Evolutionary conservation across 495 filamentous ascomycete genomes (phyloP).

Genomic region (Saxispiralis lemnorum): DNA sequence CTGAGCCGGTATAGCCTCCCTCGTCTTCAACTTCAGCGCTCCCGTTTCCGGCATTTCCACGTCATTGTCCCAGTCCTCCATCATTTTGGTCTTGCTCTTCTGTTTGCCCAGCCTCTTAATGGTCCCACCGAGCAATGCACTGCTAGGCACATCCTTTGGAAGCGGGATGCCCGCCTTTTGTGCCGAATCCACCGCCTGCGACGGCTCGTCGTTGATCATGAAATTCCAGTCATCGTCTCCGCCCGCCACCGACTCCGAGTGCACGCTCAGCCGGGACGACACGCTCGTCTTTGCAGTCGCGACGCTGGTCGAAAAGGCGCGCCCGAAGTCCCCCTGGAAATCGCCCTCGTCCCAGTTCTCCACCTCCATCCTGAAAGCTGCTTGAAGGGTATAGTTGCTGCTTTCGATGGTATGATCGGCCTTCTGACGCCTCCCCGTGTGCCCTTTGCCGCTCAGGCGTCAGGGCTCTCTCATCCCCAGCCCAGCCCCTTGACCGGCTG

Average conservation of each 20-base stretch:
- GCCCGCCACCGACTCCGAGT: conserved; percentile 46
- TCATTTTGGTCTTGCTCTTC: conserved; percentile 49
- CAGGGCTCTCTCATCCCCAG: too few relatives aligned
- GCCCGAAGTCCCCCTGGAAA: conserved; percentile 39
- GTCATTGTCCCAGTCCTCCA: conserved; percentile 88
- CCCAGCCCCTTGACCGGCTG: too few relatives aligned
- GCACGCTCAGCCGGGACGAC: conserved; percentile 58
- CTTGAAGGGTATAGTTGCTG: too few relatives aligned
- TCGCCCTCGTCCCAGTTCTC: conserved; percentile 74
- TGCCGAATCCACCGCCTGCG: conserved; percentile 73
- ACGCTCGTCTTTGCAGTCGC: conserved; percentile 52
- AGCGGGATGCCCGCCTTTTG: conserved; percentile 82
- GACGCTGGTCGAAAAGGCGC: conserved; percentile 42
- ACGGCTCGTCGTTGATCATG: conserved; percentile 60
- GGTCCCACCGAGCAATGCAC: conserved; percentile 82
- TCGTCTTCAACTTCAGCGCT: conserved; percentile 26
- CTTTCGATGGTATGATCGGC: too few relatives aligned
- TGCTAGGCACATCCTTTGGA: conserved; percentile 72
- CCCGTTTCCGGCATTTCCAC: conserved; percentile 48
- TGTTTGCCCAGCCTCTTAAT: conserved; percentile 80
- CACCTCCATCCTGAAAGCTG: conserved; percentile 12
- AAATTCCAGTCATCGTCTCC: conserved; percentile 76
- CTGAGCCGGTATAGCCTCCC: conserved; percentile 32
- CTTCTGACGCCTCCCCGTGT: too few relatives aligned
- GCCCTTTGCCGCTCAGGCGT: too few relatives aligned